These are phyloP conservation scores for Metarhizium anisopliae DNA, from an alignment of 2,329 filamentous ascomycete genomes.

Conservation along the genomic window DNA sequence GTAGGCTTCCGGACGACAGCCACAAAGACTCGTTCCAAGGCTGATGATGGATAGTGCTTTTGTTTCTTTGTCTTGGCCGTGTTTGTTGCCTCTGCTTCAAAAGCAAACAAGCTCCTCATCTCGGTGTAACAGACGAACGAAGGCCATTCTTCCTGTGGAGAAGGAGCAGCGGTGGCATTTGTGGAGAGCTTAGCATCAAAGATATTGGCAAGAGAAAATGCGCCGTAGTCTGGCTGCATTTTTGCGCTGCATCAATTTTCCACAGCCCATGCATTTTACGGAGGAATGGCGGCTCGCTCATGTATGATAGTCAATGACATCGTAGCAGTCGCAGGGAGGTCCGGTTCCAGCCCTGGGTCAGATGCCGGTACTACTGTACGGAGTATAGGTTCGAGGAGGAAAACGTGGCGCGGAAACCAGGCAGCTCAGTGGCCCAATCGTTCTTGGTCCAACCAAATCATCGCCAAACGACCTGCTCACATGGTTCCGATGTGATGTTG, in stretches of 20 bases:
- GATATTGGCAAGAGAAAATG: not conserved
- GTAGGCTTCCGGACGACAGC: not conserved
- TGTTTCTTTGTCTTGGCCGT: not conserved
- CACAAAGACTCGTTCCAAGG: not conserved
- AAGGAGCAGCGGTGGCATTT: not conserved
- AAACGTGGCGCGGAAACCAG: not conserved
- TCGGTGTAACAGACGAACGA: not conserved
- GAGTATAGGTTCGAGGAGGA: not conserved
- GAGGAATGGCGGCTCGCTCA: not conserved
- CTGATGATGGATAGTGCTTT: not conserved
- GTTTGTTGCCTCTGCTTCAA: not conserved
- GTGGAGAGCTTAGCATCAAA: not conserved
- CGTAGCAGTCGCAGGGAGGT: too few species aligned
- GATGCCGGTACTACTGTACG: too few species aligned
- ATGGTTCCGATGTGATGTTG: not conserved
- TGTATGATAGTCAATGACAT: too few species aligned
- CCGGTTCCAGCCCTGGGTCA: too few species aligned
- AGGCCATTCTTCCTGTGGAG: not conserved
- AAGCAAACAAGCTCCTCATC: not conserved
- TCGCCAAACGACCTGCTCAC: not conserved
- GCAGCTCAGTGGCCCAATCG: not conserved
- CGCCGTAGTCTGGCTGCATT: not conserved
- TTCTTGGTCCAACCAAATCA: not conserved
- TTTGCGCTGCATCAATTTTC: not conserved
- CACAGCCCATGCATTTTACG: not conserved